These are phyloP conservation scores for Saturnispora hagleri DNA, from an alignment of 805 yeast species.

Conservation along the genomic window DNA sequence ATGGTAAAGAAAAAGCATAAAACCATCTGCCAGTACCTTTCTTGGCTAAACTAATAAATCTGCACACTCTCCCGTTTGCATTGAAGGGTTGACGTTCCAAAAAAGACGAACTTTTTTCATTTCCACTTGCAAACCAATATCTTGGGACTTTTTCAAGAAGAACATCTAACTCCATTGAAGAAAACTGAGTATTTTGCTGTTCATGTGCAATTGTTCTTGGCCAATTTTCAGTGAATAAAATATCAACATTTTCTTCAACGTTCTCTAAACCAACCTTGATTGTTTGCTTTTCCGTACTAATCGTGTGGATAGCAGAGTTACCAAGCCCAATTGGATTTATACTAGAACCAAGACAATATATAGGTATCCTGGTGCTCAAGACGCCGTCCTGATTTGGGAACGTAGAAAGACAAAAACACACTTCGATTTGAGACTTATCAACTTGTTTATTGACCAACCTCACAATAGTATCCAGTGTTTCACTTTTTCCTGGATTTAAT, in stretches of 20 bases:
- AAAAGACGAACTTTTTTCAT: conserved; percentile 35
- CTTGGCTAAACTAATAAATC: conserved; percentile 58
- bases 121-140: conserved; percentile 57
- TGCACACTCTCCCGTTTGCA: conserved; percentile 31
- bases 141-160: conserved; percentile 38
- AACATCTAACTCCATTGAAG: background rate
- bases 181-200: conserved; percentile 20
- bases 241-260: conserved; percentile 29
- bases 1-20: conserved; percentile 50
- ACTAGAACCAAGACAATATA: background rate
- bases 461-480: background rate
- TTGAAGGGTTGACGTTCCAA: conserved; percentile 49
- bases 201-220: conserved; percentile 41
- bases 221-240: conserved; percentile 55
- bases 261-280: background rate
- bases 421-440: conserved; percentile 1
- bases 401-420: background rate
- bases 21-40: conserved; percentile 60
- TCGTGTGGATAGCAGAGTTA: background rate
- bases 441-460: background rate
- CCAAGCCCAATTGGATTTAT: background rate
- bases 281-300: background rate
- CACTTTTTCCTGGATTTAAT: conserved; percentile 1
- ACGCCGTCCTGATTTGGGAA: background rate
- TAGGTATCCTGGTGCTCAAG: background rate